Evolutionary conservation across 2,329 filamentous ascomycete species (phyloP), one percentile per base, ranked within the genome.

Genomic region (Hypomyces rosellus): DNA sequence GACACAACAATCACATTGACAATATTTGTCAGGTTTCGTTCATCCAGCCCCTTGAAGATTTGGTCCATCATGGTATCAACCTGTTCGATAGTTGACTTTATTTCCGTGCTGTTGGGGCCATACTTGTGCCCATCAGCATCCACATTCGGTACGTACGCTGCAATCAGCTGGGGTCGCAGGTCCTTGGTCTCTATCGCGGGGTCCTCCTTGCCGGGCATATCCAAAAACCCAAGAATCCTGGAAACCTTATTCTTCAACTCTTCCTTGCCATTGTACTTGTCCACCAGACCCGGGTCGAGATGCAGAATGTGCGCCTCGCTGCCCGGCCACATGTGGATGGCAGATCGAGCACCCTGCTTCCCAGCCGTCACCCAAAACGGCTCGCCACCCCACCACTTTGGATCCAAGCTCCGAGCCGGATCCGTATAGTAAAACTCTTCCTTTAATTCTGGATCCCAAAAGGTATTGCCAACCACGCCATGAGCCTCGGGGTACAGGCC

Each of bases 261-360:
- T 69, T 96, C 91, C 1, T 85, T 79, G 8, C 82, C 84, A 58
- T 96, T 92, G 71, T 81, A 99, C 60, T 83, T 85, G 70, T 97
- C 93, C 45, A 97, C 67, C 61, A 89, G 89, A 9, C 82, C 84
- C 2, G 91, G 89, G 55, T 91, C 84, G 15, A 84, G 74, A n/a
- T 77, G 74, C 12, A 82, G 76, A 54, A 95, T 86, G 65, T 89
- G 85, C 5, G 91, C 91, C 70, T 99, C 93, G 40, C 88, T 95
- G 2, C 93, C 93, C 1, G 93, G 93, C 93, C 93, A 99, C 93
- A 99, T 99, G 66, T 99, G 93, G 22, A 99, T 83, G 1, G 89
- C 93, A 30, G 85, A 83, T 50, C 81, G 80, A 33, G 95, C 75
- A 5, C 86, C 86, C 58, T 89, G 86, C 51, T 80, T 81, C 71